Base-by-base conservation (phyloP, 139 green algal species). In the Picochlorum sp. region DNA sequence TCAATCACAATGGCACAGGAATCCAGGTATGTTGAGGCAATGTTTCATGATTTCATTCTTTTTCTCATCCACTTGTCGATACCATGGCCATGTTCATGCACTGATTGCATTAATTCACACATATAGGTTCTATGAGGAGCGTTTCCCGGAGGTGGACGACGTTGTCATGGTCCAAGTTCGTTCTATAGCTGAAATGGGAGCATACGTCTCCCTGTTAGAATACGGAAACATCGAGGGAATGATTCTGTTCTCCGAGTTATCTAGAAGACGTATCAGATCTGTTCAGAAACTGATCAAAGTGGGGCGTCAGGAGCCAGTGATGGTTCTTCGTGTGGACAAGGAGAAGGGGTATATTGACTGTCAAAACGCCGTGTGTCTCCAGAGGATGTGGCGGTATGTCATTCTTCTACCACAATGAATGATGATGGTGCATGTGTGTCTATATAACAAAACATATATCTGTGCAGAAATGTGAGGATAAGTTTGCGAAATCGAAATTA, bases 261-360 rank as follows among this genome's bases (percentile, higher is more conserved):
- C 92, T 3, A 73, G 94, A 49, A 76, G 94, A n/a, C 88, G 94
- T 62, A 99, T 99, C 59, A 80, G 94, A 23, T 98, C 92, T 10
- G 96, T 99, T 63, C 95, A 91, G 18, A 99, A 97, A 79, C 88
- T 99, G 15, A 98, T 99, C 74, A 99, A 99, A 80, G 90, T 91
- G 16, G 94, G 94, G 8, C 72, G 92, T 18, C 88, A 97, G 77
- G 94, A 99, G 68, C 91, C 94, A 1, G 94, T 98, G n/a, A 98
- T 99, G 94, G 94, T 99, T 61, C 83, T 99, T 47, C 88, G 94
- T 75, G 94, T 99, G 63, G 94, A 99, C 78, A 95, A 97, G 65
- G 92, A 99, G 65, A 99, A 99, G 77, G 94, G 94, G 0, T 99
- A 99, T 84, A 99, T 99, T 58, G 94, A 99, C 64, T 99, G 21